These are phyloP conservation scores for Emericellopsis atlantica DNA, from an alignment of 2,329 filamentous ascomycete species.

Conservation along the genomic window DNA sequence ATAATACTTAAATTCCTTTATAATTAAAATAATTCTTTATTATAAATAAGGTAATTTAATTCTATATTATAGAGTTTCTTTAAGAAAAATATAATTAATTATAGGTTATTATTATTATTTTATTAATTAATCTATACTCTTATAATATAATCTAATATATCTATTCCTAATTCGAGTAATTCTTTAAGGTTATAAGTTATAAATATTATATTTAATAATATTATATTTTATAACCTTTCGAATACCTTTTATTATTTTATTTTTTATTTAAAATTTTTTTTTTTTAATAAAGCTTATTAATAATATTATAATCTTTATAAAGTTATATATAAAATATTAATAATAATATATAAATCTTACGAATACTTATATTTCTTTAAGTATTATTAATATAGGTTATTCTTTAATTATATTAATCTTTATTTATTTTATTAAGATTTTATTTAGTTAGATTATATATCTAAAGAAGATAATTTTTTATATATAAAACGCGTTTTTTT, in stretches of 20 bases:
- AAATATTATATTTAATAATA: background rate
- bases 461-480: no score
- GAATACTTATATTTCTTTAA: conserved; percentile 3
- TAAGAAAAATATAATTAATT: conserved; percentile 1
- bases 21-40: conserved; percentile 3
- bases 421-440: background rate
- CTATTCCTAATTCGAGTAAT: conserved; percentile 6
- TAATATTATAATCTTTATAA: background rate
- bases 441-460: no score
- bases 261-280: conserved; percentile 1
- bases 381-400: conserved; percentile 1
- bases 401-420: conserved; percentile 5
- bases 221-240: conserved; percentile 1
- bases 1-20: conserved; percentile 1
- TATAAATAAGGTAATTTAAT: conserved; percentile 2
- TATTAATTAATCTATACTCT: conserved; percentile 1
- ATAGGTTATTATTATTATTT: background rate
- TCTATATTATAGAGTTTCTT: conserved; percentile 1
- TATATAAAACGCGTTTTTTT: no score
- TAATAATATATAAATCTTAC: conserved; percentile 3
- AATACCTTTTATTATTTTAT: conserved; percentile 1
- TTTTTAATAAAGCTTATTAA: conserved; percentile 1
- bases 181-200: background rate
- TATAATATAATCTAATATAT: conserved; percentile 1
- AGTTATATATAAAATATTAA: conserved; percentile 1